These are phyloP conservation scores for Poa pratensis DNA, from an alignment of 176 grass and related monocot genomes.

Conservation along the genomic window DNA sequence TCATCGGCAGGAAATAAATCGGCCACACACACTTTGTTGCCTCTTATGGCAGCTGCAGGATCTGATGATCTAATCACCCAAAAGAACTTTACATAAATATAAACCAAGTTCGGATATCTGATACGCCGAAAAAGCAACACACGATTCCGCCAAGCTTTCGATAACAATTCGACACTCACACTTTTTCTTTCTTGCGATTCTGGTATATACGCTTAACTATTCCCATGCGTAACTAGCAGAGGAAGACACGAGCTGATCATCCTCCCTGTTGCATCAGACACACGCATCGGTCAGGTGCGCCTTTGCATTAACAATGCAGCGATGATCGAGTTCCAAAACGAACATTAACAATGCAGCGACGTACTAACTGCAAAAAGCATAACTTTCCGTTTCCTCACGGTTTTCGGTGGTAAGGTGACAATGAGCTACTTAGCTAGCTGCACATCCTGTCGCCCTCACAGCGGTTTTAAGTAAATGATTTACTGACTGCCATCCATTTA, in stretches of 20 bases:
- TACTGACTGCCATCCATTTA: slow-evolving; percentile 40
- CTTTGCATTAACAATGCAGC: not conserved
- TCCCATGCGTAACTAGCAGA: not conserved
- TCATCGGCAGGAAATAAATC: not conserved
- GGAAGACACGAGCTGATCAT: not conserved
- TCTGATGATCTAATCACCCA: not conserved
- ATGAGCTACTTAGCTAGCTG: not conserved
- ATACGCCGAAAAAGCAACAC: slow-evolving; percentile 5
- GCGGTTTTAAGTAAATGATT: slow-evolving; percentile 6
- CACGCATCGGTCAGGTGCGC: slow-evolving; percentile 14
- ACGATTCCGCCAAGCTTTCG: not conserved
- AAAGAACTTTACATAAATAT: not conserved
- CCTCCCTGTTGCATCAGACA: not conserved
- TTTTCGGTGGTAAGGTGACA: not conserved
- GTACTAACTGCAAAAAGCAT: not conserved
- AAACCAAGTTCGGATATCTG: not conserved
- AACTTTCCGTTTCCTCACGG: slow-evolving; percentile 5
- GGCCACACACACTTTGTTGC: not conserved
- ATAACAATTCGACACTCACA: no score
- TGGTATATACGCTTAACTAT: not conserved
- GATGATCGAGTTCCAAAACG: slow-evolving; percentile 5
- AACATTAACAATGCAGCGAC: not conserved
- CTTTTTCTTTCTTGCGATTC: no score
- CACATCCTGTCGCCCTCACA: not conserved
- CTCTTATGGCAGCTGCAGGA: not conserved